Percentiles rank a stretch among this genome's conserved stretches.
Evolutionary conservation across 148 eudicot genomes (phyloP).

Genomic region (Vaccinium vitisidaea): DNA sequence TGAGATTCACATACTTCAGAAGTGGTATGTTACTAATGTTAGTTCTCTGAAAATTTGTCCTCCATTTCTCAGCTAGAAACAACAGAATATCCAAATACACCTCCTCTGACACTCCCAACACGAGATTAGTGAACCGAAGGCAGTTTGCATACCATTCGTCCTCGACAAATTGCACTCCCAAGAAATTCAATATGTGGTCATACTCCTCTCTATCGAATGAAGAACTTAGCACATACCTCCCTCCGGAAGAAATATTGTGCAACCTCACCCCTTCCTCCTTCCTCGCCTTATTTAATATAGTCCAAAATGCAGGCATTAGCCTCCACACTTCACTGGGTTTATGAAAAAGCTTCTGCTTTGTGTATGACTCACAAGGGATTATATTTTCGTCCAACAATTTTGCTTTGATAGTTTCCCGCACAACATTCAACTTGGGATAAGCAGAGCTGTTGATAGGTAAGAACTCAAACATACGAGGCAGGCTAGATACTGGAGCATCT

Average conservation of each 20-base stretch:
- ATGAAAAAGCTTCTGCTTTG: constrained; percentile 41
- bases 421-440: constrained; percentile 36
- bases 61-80: constrained; percentile 52
- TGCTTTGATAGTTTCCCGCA: constrained; percentile 37
- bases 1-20: constrained; percentile 42
- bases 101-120: constrained; percentile 41
- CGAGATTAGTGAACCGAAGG: constrained; percentile 51
- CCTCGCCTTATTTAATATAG: constrained; percentile 41
- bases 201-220: constrained; percentile 48
- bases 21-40: constrained; percentile 37
- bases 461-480: constrained; percentile 46
- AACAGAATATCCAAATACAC: constrained; percentile 46
- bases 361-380: constrained; percentile 46
- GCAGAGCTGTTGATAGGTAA: constrained; percentile 40
- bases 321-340: constrained; percentile 62
- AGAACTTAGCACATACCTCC: constrained; percentile 43
- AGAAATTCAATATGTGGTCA: constrained; percentile 37
- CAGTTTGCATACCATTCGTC: constrained; percentile 62
- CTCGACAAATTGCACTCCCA: constrained; percentile 41
- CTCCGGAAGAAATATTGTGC: constrained; percentile 53
- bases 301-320: constrained; percentile 51
- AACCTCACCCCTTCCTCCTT: constrained; percentile 34
- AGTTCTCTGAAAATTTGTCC: constrained; percentile 27
- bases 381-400: constrained; percentile 41
- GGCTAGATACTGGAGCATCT: constrained; percentile 39